Base-by-base conservation (phyloP, 306 rosid species). In the Abrus precatorius region DNA sequence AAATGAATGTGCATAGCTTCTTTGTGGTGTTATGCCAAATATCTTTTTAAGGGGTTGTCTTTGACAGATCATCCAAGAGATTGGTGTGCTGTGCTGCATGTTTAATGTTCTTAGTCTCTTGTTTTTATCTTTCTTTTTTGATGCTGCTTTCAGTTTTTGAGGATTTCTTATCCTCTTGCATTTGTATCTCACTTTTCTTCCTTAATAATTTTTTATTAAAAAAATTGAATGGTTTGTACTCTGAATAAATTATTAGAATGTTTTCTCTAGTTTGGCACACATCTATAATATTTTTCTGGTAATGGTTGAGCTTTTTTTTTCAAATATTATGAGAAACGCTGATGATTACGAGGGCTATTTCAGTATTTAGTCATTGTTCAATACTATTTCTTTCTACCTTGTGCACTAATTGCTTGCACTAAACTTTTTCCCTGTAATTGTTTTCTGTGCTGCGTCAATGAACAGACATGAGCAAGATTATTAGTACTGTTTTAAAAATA, bases 401-500 rank as follows among this genome's bases (percentile, higher is more conserved):
- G 49, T 14, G 28, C 49, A 61, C 32, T 61, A 76, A 69, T 29
- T 62, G 49, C 73, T 60, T 79, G 63, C 38, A 20, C 60, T 83
- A 71, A n/a, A 43, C 36, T 40, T n/a, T 64, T 64, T 44, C 47
- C 14, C 40, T 59, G 41, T 82, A 28, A 43, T 27, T 69, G 54
- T 69, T 63, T 40, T 27, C 9, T 77, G 65, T 69, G 30, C 47
- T 72, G 55, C 62, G 41, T 57, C 45, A 36, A 49, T 60, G 60
- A 44, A 32, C 45, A 47, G 3, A 72, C 48, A 61, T 79, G 67
- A 67, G 65, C 68, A 43, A 70, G 76, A 59, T 67, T n/a, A 49
- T 49, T 68, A 49, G 29, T n/a, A 66, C 82, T 71, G 43, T 48
- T 45, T 45, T 72, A 20, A 76, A 83, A 56, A 70, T 80, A 71